phyloP scores from a whole-genome alignment of 192 early-diverging fungal genomes.

The Rhizoclosmatium sp. region DNA sequence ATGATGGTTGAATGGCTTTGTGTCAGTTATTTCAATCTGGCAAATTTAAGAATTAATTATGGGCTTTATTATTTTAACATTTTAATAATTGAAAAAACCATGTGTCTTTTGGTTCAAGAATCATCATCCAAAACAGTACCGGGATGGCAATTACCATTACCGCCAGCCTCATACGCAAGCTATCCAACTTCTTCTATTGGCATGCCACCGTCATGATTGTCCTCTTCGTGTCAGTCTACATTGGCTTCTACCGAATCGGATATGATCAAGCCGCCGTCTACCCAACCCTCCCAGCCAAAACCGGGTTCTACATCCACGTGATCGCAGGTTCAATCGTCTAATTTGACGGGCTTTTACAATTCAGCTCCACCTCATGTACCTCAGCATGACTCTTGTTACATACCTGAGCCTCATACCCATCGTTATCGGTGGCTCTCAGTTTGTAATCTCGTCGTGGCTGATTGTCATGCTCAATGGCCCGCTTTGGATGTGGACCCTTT shows the following conservation, averaged over 20 bases:
- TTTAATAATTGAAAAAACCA: too few relatives aligned
- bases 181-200: slow-evolving; percentile 5
- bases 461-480: not conserved
- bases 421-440: not conserved
- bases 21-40: too few relatives aligned
- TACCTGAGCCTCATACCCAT: slow-evolving; percentile 9
- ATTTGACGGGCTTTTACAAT: not conserved
- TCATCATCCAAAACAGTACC: too few relatives aligned
- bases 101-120: too few relatives aligned
- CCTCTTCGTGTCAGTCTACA: not conserved
- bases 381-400: not conserved
- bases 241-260: not conserved
- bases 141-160: not conserved
- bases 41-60: too few relatives aligned
- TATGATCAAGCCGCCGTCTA: not conserved
- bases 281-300: not conserved
- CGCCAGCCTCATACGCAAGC: not conserved
- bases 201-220: not conserved
- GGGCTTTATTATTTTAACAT: too few relatives aligned
- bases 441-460: not conserved
- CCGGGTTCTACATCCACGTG: slow-evolving; percentile 1
- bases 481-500: not conserved
- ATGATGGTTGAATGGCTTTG: too few relatives aligned
- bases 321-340: not conserved
- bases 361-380: not conserved